phyloP scores from a whole-genome alignment of 1,284 basidiomycete genomes.

The Apiotrichum sp. region DNA sequence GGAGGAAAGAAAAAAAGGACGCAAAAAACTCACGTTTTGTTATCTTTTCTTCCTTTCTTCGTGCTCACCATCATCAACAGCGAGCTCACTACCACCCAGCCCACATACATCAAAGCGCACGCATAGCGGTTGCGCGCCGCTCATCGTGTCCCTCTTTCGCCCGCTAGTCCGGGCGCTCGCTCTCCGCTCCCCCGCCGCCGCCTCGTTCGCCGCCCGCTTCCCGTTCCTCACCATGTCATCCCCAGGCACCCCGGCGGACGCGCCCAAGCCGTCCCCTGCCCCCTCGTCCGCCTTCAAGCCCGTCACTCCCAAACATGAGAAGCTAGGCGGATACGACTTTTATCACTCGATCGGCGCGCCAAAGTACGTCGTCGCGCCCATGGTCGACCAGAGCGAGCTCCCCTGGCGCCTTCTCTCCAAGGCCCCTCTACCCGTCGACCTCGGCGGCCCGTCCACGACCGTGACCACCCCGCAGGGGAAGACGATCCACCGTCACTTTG shows the following conservation, averaged over 20 bases:
- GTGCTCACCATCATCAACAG: too few species aligned
- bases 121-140: too few species aligned
- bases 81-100: too few species aligned
- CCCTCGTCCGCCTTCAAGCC: neutral
- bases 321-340: slow-evolving; percentile 73
- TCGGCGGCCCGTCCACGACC: slow-evolving; percentile 24
- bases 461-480: slow-evolving; percentile 11
- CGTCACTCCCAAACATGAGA: slow-evolving; percentile 38
- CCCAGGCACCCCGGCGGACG: neutral
- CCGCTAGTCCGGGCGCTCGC: slow-evolving; percentile 4
- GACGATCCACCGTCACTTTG: slow-evolving; percentile 24
- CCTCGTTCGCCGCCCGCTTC: neutral
- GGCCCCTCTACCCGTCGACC: slow-evolving; percentile 57
- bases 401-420: slow-evolving; percentile 87
- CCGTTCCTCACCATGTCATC: neutral
- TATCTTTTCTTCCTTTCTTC: too few species aligned
- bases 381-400: slow-evolving; percentile 96
- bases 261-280: neutral
- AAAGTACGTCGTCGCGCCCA: slow-evolving; percentile 85
- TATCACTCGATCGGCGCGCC: slow-evolving; percentile 77
- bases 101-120: too few species aligned
- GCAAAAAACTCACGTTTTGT: too few species aligned
- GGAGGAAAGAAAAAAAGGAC: too few species aligned
- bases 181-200: too few species aligned
- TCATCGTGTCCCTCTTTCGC: slow-evolving; percentile 9